Base-by-base conservation (phyloP, 2,329 filamentous ascomycete species). In the Ramularia collo-cygni region DNA sequence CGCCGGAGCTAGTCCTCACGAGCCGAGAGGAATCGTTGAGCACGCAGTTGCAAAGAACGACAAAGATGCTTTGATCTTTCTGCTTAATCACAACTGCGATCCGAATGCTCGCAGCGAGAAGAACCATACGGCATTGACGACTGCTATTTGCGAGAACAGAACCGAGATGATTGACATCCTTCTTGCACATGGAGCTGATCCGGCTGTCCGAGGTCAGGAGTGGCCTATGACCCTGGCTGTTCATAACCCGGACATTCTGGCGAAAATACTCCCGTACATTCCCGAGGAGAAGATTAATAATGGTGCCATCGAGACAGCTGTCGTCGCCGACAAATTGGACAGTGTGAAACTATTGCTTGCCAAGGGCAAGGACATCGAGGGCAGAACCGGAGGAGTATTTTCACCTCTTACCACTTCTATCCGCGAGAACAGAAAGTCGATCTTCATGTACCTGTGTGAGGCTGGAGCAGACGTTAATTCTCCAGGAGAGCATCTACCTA, bases 141-240 rank as follows among this genome's bases (percentile, higher is more conserved):
- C 78, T 0, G 80, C 80, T 3, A 83, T 83, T 43, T 69, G 70
- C 4, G 75, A 80, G 39, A 69, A 77, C 54, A 70, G 72, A 2
- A 55, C 67, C 17, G 77, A 81, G 4, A 66, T 81, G 50, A 70
- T 83, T 15, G 75, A 80, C 27, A 57, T 73, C 9, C 67, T 82
- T 1, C 65, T 82, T 4, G 58, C 64, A 3, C 68, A 74, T 19
- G 77, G 78, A 8, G 79, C 77, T 0, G 75, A 81, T 45, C 76
- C 79, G 4, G 74, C 75, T 39, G 63, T 81, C 13, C 71, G 79
- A 10, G 80, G 80, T 24, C 69, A 81, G 51, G 78, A 83, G 55
- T 85, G 81, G 81, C 81, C 81, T 0, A 68, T 84, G 8, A 79
- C 74, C 58, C 78, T 85, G 74, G 79, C 81, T 0, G 78, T 83